Base-by-base conservation (phyloP, 441 rosid species). In the Brassica hybrid region DNA sequence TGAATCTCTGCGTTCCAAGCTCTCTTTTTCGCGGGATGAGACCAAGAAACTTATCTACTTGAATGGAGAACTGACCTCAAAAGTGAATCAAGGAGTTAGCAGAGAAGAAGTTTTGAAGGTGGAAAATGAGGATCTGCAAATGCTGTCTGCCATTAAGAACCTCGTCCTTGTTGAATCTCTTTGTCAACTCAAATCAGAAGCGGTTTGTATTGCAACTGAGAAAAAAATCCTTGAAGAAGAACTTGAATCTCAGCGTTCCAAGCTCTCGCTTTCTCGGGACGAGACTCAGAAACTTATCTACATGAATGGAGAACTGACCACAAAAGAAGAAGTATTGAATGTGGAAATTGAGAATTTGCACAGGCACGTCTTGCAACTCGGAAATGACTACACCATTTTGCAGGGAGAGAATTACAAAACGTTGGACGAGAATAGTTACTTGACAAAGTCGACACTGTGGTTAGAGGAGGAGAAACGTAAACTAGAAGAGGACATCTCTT, bases 161-260 rank as follows among this genome's bases (percentile, higher is more conserved):
- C 79, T 88, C 8, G 85, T 92, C 76, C 86, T 94, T 74, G 72
- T 83, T 78, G 84, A 89, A 32, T 78, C 87, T 75, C 85, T 95
- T 79, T 85, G 85, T 78, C 87, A 88, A 82, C 84, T 86, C 66
- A 89, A 88, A 69, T 80, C 79, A 67, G 97, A 93, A 83, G 85
- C 85, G 21, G 83, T 77, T 32, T 75, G 75, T 82, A 86, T 89
- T 69, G 85, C 81, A 66, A 48, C 82, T 38, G 87, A 83, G 80
- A 94, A 85, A 80, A 77, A 69, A 80, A 61, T 63, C 61, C 83
- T 92, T 69, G 80, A 71, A 72, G 82, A 83, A 76, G 85, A 90
- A 77, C 85, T 86, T 77, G 84, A 82, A 56, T 69, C 72, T 72
- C 90, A 72, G 73, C 74, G 82, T 64, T 83, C 77, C 80, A 86